Conservation (phyloP, 1,139 yeast species). For the Hemisphaericaspora xylanilytica region DNA sequence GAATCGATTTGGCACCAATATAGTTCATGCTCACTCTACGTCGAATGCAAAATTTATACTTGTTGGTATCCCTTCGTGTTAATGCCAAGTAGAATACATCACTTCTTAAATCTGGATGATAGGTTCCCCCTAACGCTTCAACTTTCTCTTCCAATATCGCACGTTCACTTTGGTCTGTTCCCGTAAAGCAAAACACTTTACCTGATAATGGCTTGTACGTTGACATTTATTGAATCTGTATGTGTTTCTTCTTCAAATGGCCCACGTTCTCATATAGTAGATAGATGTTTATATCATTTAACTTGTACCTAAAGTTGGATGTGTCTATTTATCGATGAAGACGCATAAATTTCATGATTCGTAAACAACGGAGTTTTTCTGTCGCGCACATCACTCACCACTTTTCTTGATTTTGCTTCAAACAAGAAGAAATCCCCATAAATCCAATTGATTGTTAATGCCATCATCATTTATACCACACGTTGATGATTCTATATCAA, state of each 20-base stretch:
- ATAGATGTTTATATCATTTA: too few relatives aligned
- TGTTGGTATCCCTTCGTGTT: slow-evolving; percentile 64
- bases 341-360: too few relatives aligned
- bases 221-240: neutral
- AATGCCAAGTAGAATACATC: slow-evolving; percentile 68
- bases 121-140: slow-evolving; percentile 60
- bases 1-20: slow-evolving; percentile 47
- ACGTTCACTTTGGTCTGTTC: slow-evolving; percentile 28
- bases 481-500: too few relatives aligned
- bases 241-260: too few relatives aligned
- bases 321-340: too few relatives aligned
- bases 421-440: too few relatives aligned
- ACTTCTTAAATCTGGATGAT: slow-evolving; percentile 60
- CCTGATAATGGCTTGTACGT: slow-evolving; percentile 29
- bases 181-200: slow-evolving; percentile 44
- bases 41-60: slow-evolving; percentile 62
- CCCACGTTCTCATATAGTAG: neutral
- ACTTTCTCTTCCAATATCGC: slow-evolving; percentile 40
- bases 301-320: too few relatives aligned
- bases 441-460: too few relatives aligned
- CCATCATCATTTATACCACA: too few relatives aligned
- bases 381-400: too few relatives aligned
- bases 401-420: too few relatives aligned
- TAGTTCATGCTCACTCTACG: slow-evolving; percentile 60
- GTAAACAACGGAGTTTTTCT: too few relatives aligned